These are phyloP conservation scores for Coffea eugenioides DNA, from an alignment of 257 asterid genomes.

Conservation along the genomic window DNA sequence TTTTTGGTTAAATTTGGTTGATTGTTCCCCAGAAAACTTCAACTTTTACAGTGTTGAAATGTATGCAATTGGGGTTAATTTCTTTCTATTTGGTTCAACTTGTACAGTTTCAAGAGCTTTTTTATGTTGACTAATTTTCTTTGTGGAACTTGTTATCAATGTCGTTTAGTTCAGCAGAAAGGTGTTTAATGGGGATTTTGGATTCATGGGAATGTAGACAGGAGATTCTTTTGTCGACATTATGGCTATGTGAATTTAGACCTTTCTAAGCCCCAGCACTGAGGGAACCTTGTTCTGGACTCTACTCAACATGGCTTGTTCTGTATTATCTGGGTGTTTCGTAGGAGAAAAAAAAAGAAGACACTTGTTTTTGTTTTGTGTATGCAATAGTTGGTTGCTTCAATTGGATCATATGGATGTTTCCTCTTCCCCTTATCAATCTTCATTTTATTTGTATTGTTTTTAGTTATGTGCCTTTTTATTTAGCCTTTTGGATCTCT, in stretches of 20 bases:
- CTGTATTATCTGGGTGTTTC: neutral
- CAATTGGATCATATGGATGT: neutral
- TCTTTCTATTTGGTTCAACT: neutral
- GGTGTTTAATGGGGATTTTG: neutral
- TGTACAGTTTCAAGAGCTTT: neutral
- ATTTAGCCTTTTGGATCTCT: conserved; percentile 3
- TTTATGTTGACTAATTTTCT: neutral
- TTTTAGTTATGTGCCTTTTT: neutral
- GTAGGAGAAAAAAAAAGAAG: neutral
- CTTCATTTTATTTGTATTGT: neutral
- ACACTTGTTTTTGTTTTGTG: neutral
- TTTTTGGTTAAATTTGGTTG: neutral
- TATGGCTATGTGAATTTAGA: neutral
- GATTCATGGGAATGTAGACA: neutral
- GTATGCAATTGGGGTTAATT: too few species aligned
- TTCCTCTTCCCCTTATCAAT: neutral
- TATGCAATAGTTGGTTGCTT: conserved; percentile 3
- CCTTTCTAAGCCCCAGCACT: neutral
- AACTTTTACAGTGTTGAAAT: too few species aligned
- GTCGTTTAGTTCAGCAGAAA: neutral
- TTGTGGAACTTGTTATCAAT: neutral
- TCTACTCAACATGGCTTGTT: neutral
- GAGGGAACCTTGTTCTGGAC: neutral
- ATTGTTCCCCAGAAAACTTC: too few species aligned
- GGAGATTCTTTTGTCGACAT: neutral